Conservation (phyloP, 176 grass and related monocot species). For the Microstegium vimineum region DNA sequence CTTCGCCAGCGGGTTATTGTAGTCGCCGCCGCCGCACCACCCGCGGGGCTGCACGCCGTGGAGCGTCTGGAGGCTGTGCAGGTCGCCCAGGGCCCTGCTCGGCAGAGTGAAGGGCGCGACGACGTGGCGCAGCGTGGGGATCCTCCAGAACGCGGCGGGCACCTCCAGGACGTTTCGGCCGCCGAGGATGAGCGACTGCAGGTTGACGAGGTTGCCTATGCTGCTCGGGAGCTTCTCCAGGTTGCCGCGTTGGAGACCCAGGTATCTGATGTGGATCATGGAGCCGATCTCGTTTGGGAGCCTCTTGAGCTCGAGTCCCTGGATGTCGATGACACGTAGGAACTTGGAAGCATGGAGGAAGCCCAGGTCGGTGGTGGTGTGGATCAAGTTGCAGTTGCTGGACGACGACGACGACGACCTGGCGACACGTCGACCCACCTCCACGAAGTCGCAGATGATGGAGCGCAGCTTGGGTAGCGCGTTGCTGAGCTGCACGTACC, state of each 20-base stretch:
- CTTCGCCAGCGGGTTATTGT: constrained; percentile 26
- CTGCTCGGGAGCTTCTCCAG: constrained; percentile 40
- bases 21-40: constrained; percentile 17
- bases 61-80: constrained; percentile 50
- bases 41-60: constrained; percentile 24
- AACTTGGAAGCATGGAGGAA: constrained; percentile 56
- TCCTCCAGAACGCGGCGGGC: constrained; percentile 47
- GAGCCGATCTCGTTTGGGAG: constrained; percentile 39
- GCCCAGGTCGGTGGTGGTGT: constrained; percentile 25
- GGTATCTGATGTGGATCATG: constrained; percentile 60
- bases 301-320: constrained; percentile 43
- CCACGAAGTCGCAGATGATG: constrained; percentile 43
- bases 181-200: constrained; percentile 51
- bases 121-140: constrained; percentile 46
- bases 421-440: no score
- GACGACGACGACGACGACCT: no score
- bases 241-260: constrained; percentile 21
- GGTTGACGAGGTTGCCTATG: constrained; percentile 50
- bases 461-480: constrained; percentile 50
- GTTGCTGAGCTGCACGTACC: constrained; percentile 40
- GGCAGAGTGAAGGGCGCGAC: constrained; percentile 36
- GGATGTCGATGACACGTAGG: constrained; percentile 53
- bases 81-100: constrained; percentile 24
- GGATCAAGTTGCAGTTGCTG: constrained; percentile 6
- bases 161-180: constrained; percentile 14